Percentiles rank a stretch among this genome's conserved stretches.
Evolutionary conservation across 2,329 filamentous ascomycete species (phyloP).

Genomic region (Byssochlamys sp.): DNA sequence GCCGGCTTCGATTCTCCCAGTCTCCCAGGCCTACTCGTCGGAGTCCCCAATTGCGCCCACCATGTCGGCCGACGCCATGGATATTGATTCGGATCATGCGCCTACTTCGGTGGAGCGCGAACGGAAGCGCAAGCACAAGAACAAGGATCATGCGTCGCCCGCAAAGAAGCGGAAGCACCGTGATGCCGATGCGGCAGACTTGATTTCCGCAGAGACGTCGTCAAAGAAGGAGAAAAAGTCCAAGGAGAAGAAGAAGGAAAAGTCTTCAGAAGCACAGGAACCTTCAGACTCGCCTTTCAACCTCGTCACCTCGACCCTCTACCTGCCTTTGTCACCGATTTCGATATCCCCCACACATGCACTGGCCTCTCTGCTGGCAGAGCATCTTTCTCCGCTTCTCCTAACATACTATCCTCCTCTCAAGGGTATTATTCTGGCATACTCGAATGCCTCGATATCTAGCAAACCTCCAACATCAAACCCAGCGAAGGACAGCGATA

Average conservation of each 20-base stretch:
- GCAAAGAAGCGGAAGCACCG: constrained; percentile 36
- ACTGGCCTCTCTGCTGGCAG: constrained; percentile 49
- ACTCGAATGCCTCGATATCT: constrained; percentile 37
- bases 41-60: constrained; percentile 15
- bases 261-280: constrained; percentile 12
- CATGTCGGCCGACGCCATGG: constrained; percentile 34
- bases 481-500: constrained; percentile 14
- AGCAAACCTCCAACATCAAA: constrained; percentile 30
- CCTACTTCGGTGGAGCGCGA: constrained; percentile 18
- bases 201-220: constrained; percentile 13
- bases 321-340: constrained; percentile 51
- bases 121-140: constrained; percentile 38
- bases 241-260: constrained; percentile 19
- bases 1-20: neutral
- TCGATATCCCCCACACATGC: constrained; percentile 44
- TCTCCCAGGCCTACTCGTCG: constrained; percentile 4
- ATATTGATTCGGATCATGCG: constrained; percentile 22
- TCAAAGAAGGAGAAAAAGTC: constrained; percentile 30
- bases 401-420: constrained; percentile 54
- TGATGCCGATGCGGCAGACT: constrained; percentile 6
- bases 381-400: constrained; percentile 54
- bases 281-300: constrained; percentile 58
- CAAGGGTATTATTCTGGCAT: constrained; percentile 49
- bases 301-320: constrained; percentile 68
- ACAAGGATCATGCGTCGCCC: constrained; percentile 35